These are phyloP conservation scores for Mucor plumbeus DNA, from an alignment of 371 early-diverging fungal species.

Conservation along the genomic window DNA sequence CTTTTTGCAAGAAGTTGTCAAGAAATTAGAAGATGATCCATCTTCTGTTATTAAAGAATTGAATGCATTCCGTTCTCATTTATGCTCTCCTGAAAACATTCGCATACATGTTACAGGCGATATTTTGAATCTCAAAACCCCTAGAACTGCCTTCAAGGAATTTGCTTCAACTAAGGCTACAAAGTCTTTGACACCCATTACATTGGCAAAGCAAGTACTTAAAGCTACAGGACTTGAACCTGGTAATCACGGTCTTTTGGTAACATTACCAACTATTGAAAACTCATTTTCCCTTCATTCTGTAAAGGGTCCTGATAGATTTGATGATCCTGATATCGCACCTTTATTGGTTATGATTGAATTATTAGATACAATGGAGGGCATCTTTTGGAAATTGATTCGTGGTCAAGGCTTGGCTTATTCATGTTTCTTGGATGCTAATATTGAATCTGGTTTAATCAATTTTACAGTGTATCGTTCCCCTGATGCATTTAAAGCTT, in stretches of 20 bases:
- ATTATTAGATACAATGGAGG: constrained; percentile 65
- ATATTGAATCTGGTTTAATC: constrained; percentile 60
- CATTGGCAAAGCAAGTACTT: constrained; percentile 57
- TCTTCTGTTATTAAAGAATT: constrained; percentile 52
- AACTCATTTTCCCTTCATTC: constrained; percentile 62
- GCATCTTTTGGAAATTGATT: constrained; percentile 71
- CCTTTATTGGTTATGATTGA: constrained; percentile 67
- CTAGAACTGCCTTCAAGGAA: constrained; percentile 51
- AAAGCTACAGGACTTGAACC: constrained; percentile 57
- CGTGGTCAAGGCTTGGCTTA: constrained; percentile 75
- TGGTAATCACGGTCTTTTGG: constrained; percentile 56
- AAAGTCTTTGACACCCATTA: constrained; percentile 43
- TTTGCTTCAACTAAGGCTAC: constrained; percentile 30
- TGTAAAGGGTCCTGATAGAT: constrained; percentile 53
- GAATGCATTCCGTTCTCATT: constrained; percentile 58
- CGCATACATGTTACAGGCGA: constrained; percentile 68
- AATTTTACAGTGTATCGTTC: constrained; percentile 62
- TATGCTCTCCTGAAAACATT: constrained; percentile 61
- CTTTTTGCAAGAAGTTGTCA: constrained; percentile 60
- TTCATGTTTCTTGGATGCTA: constrained; percentile 55
- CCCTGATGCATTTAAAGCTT: constrained; percentile 66
- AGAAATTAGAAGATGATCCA: constrained; percentile 57
- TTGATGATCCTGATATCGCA: constrained; percentile 64
- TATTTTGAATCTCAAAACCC: constrained; percentile 54
- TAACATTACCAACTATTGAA: constrained; percentile 68